Evolutionary conservation across 1,284 basidiomycete genomes (phyloP).

Genomic region (Leccinum fuscescens): DNA sequence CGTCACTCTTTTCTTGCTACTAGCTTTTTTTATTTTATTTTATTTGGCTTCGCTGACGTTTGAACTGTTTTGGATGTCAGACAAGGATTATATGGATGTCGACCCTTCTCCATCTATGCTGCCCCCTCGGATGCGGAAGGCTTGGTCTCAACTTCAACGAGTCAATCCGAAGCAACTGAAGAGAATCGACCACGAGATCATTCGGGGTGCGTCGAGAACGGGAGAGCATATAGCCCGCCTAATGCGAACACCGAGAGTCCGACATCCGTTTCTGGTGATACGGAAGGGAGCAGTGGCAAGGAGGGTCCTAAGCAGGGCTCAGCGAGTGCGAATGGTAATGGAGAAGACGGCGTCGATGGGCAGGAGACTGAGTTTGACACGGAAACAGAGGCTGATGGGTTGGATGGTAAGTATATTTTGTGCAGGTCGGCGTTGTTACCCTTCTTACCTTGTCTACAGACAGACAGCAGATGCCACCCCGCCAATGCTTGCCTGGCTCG

Average conservation of each 20-base stretch:
- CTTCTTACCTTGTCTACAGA: constrained; percentile 21
- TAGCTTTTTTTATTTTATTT: background rate
- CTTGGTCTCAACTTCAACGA: constrained; percentile 39
- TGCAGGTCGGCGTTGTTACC: constrained; percentile 8
- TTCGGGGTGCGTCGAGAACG: constrained; percentile 2
- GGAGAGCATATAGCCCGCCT: constrained; percentile 12
- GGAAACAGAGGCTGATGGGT: constrained; percentile 33
- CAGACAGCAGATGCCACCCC: constrained; percentile 42
- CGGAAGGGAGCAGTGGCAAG: constrained; percentile 3
- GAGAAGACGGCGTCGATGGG: constrained; percentile 22
- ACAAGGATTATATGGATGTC: constrained; percentile 4
- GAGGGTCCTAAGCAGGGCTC: background rate
- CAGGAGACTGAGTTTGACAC: constrained; percentile 35
- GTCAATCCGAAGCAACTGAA: constrained; percentile 4
- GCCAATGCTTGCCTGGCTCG: constrained; percentile 41
- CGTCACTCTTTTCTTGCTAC: background rate
- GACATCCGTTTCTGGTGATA: constrained; percentile 9
- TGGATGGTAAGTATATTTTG: constrained; percentile 27
- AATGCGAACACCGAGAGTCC: constrained; percentile 20
- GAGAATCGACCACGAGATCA: constrained; percentile 1
- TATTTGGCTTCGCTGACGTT: background rate
- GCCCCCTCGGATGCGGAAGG: constrained; percentile 66
- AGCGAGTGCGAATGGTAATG: constrained; percentile 7
- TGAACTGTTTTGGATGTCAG: constrained; percentile 6
- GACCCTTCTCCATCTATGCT: constrained; percentile 29